Conservation (phyloP, 169 alveolate species). For the Sarcocystis neurona region DNA sequence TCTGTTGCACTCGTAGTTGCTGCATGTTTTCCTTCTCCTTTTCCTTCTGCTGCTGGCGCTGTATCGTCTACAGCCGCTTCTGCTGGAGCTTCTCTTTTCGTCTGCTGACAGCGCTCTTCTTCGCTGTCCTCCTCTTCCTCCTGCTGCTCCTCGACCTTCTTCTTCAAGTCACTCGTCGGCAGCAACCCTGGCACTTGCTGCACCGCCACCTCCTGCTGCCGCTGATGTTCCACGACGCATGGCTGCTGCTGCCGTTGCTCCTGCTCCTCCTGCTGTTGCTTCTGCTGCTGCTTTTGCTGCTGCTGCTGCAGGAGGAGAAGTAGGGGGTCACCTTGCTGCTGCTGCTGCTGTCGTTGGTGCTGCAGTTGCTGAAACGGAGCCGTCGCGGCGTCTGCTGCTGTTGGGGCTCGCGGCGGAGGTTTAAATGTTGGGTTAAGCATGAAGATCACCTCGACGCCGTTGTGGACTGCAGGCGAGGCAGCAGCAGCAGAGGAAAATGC, state of each 20-base stretch:
- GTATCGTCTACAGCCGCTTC: background rate
- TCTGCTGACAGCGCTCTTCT: background rate
- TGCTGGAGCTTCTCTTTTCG: background rate
- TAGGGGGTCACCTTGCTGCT: background rate
- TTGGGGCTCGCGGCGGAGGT: slow-evolving; percentile 1
- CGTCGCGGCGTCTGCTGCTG: background rate
- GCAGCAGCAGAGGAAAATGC: too few species aligned
- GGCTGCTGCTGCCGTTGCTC: background rate
- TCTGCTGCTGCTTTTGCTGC: background rate
- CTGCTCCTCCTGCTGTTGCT: background rate
- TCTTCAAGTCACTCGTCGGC: background rate
- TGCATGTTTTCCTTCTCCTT: background rate
- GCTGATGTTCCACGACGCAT: too few species aligned
- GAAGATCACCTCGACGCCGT: slow-evolving; percentile 42
- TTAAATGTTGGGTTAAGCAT: slow-evolving; percentile 41
- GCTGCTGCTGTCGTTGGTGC: slow-evolving; percentile 17
- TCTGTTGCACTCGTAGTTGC: too few species aligned
- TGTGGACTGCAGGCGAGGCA: background rate
- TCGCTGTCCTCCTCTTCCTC: background rate
- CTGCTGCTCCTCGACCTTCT: background rate
- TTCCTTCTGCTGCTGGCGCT: background rate
- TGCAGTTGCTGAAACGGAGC: background rate
- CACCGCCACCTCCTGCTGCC: too few species aligned
- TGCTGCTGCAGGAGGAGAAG: background rate
- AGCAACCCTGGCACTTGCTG: too few species aligned